These are phyloP conservation scores for Xylariales sp. DNA, from an alignment of 2,329 filamentous ascomycete genomes.

Conservation along the genomic window DNA sequence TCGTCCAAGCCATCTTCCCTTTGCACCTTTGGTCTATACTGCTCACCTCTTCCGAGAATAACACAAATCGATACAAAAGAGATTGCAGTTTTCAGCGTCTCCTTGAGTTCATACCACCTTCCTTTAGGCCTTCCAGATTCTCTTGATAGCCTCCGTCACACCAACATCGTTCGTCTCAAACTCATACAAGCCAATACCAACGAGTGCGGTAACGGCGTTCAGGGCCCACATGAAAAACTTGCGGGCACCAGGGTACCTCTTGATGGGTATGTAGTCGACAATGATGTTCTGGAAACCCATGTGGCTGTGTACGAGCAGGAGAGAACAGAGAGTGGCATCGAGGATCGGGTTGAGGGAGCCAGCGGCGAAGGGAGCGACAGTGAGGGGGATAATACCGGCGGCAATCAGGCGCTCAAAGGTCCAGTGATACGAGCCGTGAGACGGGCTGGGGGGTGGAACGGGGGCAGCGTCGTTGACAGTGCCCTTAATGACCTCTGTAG, in stretches of 20 bases:
- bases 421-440: conserved; percentile 98
- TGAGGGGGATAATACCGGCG: conserved; percentile 77
- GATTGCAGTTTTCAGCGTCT: too few relatives aligned
- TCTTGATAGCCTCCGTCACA: conserved; percentile 81
- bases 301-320: conserved; percentile 88
- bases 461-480: conserved; percentile 86
- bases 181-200: conserved; percentile 89
- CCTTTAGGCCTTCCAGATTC: conserved; percentile 76
- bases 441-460: conserved; percentile 66
- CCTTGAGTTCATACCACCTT: too few relatives aligned
- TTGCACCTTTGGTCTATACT: too few relatives aligned
- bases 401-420: conserved; percentile 86
- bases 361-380: conserved; percentile 85
- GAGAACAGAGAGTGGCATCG: conserved; percentile 80
- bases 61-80: too few relatives aligned
- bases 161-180: conserved; percentile 99
- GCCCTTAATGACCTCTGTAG: conserved; percentile 71
- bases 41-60: too few relatives aligned
- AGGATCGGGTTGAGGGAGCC: conserved; percentile 85
- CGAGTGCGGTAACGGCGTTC: conserved; percentile 71
- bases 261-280: conserved; percentile 83
- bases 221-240: conserved; percentile 72
- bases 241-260: conserved; percentile 63
- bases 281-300: conserved; percentile 90
- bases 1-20: too few relatives aligned